Base-by-base conservation (phyloP, 2,329 filamentous ascomycete genomes). In the Rasamsonia emersonii region DNA sequence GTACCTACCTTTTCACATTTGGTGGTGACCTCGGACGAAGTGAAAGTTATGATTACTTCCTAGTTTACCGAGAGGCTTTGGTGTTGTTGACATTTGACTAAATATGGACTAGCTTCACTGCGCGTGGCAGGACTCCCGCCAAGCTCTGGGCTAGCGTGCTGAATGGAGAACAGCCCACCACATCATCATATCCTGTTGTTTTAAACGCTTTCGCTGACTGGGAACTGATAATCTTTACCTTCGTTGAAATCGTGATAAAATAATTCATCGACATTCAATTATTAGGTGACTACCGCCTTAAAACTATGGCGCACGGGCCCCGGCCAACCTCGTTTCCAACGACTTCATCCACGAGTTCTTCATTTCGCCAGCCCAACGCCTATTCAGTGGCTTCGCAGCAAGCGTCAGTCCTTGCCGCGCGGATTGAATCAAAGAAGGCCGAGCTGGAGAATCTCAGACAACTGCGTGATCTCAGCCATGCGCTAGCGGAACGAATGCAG, bases 401-500 rank as follows among this genome's bases (percentile, higher is more conserved):
- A 45, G 73, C 73, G 5, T 71, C 73, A 1, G 62, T 66, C 18
- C 61, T 80, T n/a, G 61, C 73, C 31, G 64, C 71, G 20, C 73
- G 75, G 46, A 77, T 80, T 47, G 67, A 71, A 38, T 70, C 75
- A 43, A 80, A 80, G 59, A 74, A 71, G 44, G 62, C 67, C 20
- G 76, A 80, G 49, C 62, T 80, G 24, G 74, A 77, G 32, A 75
- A 70, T 41, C 61, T 80, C 35, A 70, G 68, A 38, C 72, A 79
- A 47, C 53, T 80, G 34, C 72, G 75, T 38, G 73, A 76, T 42
- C 58, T 79, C 32, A 78, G 73, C 45, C 70, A 62, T 24, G 69
- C 68, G n/a, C 58, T 80, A 18, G 75, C 75, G 18, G 64, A 65
- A 32, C 75, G 79, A 47, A 78, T 80, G 73, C 67, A 77, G 44